phyloP scores from a whole-genome alignment of 106 monocot genomes.

The Gastrodia elata region DNA sequence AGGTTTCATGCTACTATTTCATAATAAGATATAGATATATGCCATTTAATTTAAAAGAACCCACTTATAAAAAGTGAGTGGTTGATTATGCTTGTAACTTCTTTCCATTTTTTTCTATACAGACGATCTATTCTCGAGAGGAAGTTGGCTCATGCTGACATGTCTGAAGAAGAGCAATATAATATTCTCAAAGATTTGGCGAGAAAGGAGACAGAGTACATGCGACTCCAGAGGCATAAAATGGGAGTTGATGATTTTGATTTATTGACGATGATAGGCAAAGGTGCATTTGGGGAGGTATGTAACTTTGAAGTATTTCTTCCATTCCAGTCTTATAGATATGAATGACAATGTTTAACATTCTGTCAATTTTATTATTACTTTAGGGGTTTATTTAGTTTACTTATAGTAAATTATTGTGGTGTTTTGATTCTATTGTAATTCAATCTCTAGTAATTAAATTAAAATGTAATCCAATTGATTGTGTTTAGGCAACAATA shows the following conservation, averaged over 20 bases:
- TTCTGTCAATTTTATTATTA: too few relatives aligned
- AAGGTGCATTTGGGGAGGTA: conserved; percentile 96
- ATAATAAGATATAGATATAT: too few relatives aligned
- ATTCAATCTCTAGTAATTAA: too few relatives aligned
- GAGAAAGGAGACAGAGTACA: conserved; percentile 88
- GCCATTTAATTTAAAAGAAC: too few relatives aligned
- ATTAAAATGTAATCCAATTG: too few relatives aligned
- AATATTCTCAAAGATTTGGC: conserved; percentile 66
- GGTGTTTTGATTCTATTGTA: too few relatives aligned
- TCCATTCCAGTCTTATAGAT: neutral
- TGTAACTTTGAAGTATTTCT: conserved; percentile 1
- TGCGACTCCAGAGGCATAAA: conserved; percentile 90
- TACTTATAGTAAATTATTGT: too few relatives aligned
- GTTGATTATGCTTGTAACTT: neutral
- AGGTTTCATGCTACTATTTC: too few relatives aligned
- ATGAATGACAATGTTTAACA: too few relatives aligned
- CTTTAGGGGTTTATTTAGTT: too few relatives aligned
- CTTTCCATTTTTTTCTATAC: neutral
- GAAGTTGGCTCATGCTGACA: conserved; percentile 67
- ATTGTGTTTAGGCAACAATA: too few relatives aligned
- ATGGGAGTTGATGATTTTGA: conserved; percentile 92
- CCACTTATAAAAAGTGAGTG: neutral
- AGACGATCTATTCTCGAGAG: conserved; percentile 61
- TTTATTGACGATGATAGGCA: conserved; percentile 79
- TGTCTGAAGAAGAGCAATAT: conserved; percentile 74